Evolutionary conservation across 805 yeast species (phyloP), one percentile per base, ranked within the genome.

Genomic region (Pichia paraexigua): DNA sequence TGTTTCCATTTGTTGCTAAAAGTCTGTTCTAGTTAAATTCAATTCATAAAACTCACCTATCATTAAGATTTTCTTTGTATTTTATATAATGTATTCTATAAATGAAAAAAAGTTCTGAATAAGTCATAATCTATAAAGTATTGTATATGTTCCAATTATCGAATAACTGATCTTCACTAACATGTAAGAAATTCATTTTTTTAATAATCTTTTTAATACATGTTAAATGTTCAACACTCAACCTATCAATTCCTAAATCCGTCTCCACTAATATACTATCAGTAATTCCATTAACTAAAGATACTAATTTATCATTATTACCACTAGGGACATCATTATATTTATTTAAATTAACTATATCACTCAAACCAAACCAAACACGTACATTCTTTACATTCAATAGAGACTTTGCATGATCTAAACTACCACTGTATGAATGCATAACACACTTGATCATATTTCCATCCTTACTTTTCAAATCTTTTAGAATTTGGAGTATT

Each of bases 391-490:
- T 44, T 45, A 77, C 60, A 54, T 67, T 68, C 46, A 77, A 60
- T 74, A 84, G 78, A 43, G 71, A 49, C 49, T 70, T 62, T 17
- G 84, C 77, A 53, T 82, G 88, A 43, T 89, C 96, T 0, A 73
- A 55, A 2, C 95, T 83, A 0, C 98, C 98, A 9, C 89, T 80
- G 64, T 82, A 94, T 0, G 97, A 88, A 63, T 92, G 98, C 24
- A 94, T 71, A 40, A 87, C 79, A 1, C 90, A 66, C 3, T 71
- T 63, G 3, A 76, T 65, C 12, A 65, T 63, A 2, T 58, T 56
- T 11, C 15, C 18, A 6, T 18, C 1, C 2, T 12, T 1, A 10
- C 9, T 13, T 22, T 43, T 30, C 41, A 41, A 59, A 12, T 40
- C 13, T 17, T 82, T 85, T 48, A 71, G 79, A 15, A 85, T 37